These are phyloP conservation scores for Cordyceps cateniannulata DNA, from an alignment of 2,329 filamentous ascomycete species.

Conservation along the genomic window DNA sequence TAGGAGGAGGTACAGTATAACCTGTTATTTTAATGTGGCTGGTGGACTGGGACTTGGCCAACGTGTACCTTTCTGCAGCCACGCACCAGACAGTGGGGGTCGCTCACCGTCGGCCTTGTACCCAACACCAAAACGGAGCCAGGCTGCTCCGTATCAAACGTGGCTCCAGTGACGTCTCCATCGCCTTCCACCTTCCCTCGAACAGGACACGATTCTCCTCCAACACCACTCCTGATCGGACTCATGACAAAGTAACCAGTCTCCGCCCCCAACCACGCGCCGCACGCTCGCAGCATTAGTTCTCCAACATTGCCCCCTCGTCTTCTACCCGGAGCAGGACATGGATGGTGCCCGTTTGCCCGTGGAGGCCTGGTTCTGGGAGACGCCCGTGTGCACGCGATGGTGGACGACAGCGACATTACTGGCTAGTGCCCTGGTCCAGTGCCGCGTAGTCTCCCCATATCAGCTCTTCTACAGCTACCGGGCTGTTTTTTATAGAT, in stretches of 20 bases:
- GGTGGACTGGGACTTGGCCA: background rate
- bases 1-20: too few relatives aligned
- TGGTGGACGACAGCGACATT: conserved; percentile 97
- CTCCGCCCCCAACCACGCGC: background rate
- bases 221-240: background rate
- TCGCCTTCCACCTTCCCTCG: background rate
- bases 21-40: background rate
- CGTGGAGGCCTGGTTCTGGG: conserved; percentile 96
- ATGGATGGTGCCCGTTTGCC: conserved; percentile 63
- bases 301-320: background rate
- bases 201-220: conserved; percentile 6
- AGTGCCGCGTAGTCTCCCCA: conserved; percentile 85
- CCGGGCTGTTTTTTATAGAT: conserved; percentile 81
- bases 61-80: background rate
- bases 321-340: conserved; percentile 46
- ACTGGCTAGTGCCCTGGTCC: conserved; percentile 78
- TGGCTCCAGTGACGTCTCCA: conserved; percentile 12
- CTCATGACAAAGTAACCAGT: background rate
- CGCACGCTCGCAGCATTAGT: background rate
- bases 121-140: background rate
- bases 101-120: background rate
- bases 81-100: background rate
- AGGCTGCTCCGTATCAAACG: background rate
- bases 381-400: conserved; percentile 92
- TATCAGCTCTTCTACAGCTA: conserved; percentile 98